Evolutionary conservation across 306 rosid genomes (phyloP), one percentile per base, ranked within the genome.

Genomic region (Cyamopsis tetragonoloba): DNA sequence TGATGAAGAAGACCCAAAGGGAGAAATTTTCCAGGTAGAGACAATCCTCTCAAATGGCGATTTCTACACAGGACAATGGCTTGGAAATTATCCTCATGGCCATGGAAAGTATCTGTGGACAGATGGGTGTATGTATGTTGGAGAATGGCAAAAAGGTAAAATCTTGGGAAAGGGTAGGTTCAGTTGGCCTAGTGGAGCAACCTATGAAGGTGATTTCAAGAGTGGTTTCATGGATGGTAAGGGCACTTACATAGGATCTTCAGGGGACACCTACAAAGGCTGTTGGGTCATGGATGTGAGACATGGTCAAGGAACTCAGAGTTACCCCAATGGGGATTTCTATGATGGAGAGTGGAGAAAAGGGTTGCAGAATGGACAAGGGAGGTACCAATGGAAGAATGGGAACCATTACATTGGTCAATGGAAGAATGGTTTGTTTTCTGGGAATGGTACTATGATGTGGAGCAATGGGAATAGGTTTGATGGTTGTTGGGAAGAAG

Each of bases 181-280:
- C 34, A 86, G 95, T 44, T 95, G 99, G 99, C 97, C 97, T 4
- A 83, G 88, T 38, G 99, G 99, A 6, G 92, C 99, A 3, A 88
- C 97, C 66, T 95, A 90, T 64, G 99, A 90, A 55, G 99, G 99
- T 5, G 87, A 89, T 67, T 90, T 95, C 87, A 88, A 88, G 6
- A 68, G 23, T 70, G 85, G 87, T 11, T 83, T 56, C 7, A 86
- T 95, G 97, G 95, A 95, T 74, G 99, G 99, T 0, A 84, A 71
- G 23, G 99, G 97, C 1, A 86, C 96, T 65, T 89, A 83, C 60
- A 90, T 79, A 6, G 92, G 95, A 26, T 79, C 91, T 1, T 68
- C 65, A 8, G 96, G 97, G 11, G 97, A 91, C 17, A 86, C 92
- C 0, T 95, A 88, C 65, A 82, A 78, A 71, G 99, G 99, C 7